Evolutionary conservation across 352 stramenopile species (phyloP), one percentile per base, ranked within the genome.

Genomic region (Globisporangium cystogenes): DNA sequence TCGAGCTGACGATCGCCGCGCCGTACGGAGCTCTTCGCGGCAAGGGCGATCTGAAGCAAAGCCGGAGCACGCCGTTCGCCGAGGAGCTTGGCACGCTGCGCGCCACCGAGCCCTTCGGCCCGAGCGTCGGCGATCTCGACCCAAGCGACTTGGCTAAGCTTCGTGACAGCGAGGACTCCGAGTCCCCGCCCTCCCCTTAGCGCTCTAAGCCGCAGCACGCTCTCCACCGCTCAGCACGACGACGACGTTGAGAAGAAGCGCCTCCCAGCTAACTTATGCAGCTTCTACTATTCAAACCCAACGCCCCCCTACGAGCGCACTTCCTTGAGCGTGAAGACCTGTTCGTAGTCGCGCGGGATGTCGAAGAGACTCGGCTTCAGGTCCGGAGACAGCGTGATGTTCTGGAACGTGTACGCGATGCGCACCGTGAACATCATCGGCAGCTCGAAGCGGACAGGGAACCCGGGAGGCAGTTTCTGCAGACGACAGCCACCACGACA

Each of bases 401-500:
- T 87, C 50, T 87, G 75, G 58, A 93, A 93, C 45, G 79, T 90
- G 64, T 90, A 93, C 16, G 79, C 81, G n/a, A 78, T 74, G 36
- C 76, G 77, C 11, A 93, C 70, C 2, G 79, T 93, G 50, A 90
- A 86, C 67, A 89, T 81, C 74, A 90, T 90, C 8, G 82, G 82
- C 41, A 93, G 51, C 43, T 93, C 79, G 57, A 93, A 93, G 49
- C 83, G 82, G 35, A 90, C 76, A 16, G 82, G 82, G 54, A 90
- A 93, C 0, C 82, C 82, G 16, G 79, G 72, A 4, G 82, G 82
- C n/a, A 93, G 67, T 80, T 77, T 90, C 81, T 91, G 44, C 26
- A 55, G 26, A 24, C 8, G 10, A 27, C 46, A 23, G 7, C 8
- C 18, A 14, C 14, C 4, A 36, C 18, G 7, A 10, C 29, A 10